These are phyloP conservation scores for Cladosporium sphaerospermum DNA, from an alignment of 2,329 filamentous ascomycete genomes.

Conservation along the genomic window DNA sequence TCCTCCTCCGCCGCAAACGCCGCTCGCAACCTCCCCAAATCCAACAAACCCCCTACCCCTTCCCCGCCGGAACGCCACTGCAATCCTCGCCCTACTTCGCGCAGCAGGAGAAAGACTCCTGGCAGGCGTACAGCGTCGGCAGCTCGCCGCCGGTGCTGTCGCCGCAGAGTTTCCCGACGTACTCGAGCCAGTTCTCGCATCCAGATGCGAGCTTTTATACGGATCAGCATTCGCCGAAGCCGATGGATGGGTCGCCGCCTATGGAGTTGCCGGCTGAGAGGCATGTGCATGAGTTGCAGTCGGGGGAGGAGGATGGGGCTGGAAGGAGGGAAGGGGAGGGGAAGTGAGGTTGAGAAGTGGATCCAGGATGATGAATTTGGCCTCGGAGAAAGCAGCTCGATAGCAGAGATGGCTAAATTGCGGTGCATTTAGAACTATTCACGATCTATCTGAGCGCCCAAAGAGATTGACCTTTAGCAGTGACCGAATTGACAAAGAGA, in stretches of 20 bases:
- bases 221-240: not conserved
- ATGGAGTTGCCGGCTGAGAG: slow-evolving; percentile 11
- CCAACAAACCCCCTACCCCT: not conserved
- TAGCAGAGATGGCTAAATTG: too few relatives aligned
- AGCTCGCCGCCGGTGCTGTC: slow-evolving; percentile 9
- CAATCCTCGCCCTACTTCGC: slow-evolving; percentile 11
- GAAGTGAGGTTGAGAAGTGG: not conserved
- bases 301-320: not conserved
- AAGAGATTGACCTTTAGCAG: not conserved
- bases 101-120: not conserved
- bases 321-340: not conserved
- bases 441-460: not conserved
- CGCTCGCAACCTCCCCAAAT: slow-evolving; percentile 12
- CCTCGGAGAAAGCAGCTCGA: not conserved
- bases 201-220: slow-evolving; percentile 3
- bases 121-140: not conserved
- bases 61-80: slow-evolving; percentile 12
- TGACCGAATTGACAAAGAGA: not conserved
- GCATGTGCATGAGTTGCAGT: slow-evolving; percentile 11
- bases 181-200: slow-evolving; percentile 5
- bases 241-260: not conserved
- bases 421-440: not conserved
- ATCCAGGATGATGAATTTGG: not conserved
- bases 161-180: slow-evolving; percentile 7
- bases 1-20: slow-evolving; percentile 15